These are phyloP conservation scores for Lasiosphaeria miniovina DNA, from an alignment of 495 filamentous ascomycete species.

Conservation along the genomic window DNA sequence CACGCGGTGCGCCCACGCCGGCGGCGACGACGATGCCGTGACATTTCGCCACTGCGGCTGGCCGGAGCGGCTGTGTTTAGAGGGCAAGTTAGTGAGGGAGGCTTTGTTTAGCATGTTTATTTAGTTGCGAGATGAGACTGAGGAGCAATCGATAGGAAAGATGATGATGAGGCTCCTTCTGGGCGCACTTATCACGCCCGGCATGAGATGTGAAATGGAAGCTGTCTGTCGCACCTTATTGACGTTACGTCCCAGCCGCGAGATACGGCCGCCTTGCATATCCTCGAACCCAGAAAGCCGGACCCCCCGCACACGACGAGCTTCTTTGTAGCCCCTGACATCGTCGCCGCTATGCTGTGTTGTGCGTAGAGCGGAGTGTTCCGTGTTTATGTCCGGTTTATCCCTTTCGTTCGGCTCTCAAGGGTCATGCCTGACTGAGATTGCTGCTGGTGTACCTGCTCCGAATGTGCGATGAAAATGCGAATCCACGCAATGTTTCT, in stretches of 20 bases:
- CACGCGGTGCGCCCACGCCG: slow-evolving; percentile 76
- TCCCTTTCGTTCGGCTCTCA: no score
- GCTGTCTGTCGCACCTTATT: slow-evolving; percentile 59
- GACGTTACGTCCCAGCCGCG: slow-evolving; percentile 87
- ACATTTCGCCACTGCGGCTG: slow-evolving; percentile 78
- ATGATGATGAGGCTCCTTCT: neutral
- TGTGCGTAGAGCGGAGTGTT: neutral
- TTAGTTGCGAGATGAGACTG: slow-evolving; percentile 2
- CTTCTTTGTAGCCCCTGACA: slow-evolving; percentile 51
- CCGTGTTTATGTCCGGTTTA: neutral
- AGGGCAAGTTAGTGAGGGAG: neutral
- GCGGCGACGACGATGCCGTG: slow-evolving; percentile 67
- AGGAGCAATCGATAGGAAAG: slow-evolving; percentile 1
- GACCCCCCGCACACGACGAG: slow-evolving; percentile 90
- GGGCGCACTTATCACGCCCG: no score
- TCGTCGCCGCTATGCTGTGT: slow-evolving; percentile 14
- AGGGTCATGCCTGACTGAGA: no score
- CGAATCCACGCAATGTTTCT: no score
- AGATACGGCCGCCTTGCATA: slow-evolving; percentile 81
- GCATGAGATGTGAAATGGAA: neutral
- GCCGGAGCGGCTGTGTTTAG: slow-evolving; percentile 69
- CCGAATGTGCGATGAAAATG: no score
- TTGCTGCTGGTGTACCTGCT: no score
- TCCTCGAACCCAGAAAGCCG: slow-evolving; percentile 90
- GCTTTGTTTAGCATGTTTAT: neutral